Evolutionary conservation across 371 early-diverging fungal genomes (phyloP), one percentile per base, ranked within the genome.

Genomic region (Mucor racemosus): DNA sequence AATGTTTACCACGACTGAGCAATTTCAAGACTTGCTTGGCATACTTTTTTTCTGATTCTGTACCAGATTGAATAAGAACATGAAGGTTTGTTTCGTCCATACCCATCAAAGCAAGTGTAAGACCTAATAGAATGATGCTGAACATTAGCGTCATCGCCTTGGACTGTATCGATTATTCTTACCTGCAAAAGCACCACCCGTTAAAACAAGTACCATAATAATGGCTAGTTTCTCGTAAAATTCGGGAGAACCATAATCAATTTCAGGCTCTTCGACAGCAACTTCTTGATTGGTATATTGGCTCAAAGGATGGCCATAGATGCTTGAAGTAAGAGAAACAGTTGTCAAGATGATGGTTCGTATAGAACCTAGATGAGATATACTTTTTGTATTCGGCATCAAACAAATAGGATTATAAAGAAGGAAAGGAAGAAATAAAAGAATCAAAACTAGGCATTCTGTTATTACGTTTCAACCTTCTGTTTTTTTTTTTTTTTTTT

Each of bases 81-180:
- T 90, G 87, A 53, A 91, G 77, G 58, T 88, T 88, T 5, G 89
- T 90, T 69, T 85, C 84, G 42, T 89, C 91, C 68, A 91, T 74
- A 26, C 92, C 92, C 92, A 95, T 91, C 60, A 94, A 75, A 9
- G 94, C 95, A 58, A 95, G 88, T 1, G 95, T 95, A 26, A 95
- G 77, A 33, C 95, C 92, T 91, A 46, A 13, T 3, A 13, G 17
- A 14, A 42, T 53, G 15, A 19, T 14, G 15, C 7, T 35, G 57
- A 7, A 38, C 4, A 11, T 38, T 9, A 11, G 38, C 38, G 3
- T 38, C 36, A 41, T 10, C 17, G 17, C 6, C 6, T 26, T 7
- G 13, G 26, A 1, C 42, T 15, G 33, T 10, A 26, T 56, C 4
- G 5, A 9, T 38, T 3, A 26, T 38, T 42, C 11, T 46, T 66